Evolutionary conservation across 2,329 filamentous ascomycete genomes (phyloP), one percentile per base, ranked within the genome.

Genomic region (Microdochium paspali): DNA sequence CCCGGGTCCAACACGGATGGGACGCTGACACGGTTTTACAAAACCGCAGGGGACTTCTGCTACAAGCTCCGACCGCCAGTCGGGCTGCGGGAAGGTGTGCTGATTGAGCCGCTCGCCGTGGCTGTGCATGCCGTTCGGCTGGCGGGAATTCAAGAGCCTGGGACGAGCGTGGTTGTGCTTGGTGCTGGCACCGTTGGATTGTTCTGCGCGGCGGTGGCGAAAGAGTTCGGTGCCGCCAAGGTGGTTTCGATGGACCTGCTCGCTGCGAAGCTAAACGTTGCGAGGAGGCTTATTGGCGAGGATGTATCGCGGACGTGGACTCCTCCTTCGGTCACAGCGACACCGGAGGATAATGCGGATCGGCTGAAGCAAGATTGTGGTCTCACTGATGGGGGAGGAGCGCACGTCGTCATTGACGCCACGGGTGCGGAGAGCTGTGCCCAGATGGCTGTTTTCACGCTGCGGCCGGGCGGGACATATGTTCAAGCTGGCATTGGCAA

Each of bases 201-300:
- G 42, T 74, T 96, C 39, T 95, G 89, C 70, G 87, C 85, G 39
- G 88, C 90, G 3, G 90, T 95, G 2, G 88, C 90, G 10, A 80
- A 77, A 56, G 84, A 87, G 0, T 94, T 87, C 57, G 91, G 91
- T 15, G 91, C 91, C 1, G 77, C 76, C 49, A 91, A 83, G 63
- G 77, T 96, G 12, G 82, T 95, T 15, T 80, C 79, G 4, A 89
- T 95, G 43, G 91, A 97, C 70, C 91, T 97, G 59, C 82, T 94
- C 53, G 77, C 83, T 57, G 71, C 77, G 55, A 82, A 91, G 65
- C 73, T 96, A 50, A 79, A 87, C 48, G 93, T 96, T 60, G 90
- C 91, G 10, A 72, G 71, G 57, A 69, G 69, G 28, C 67, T 77
- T 24, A 81, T 84, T 6, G 74, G 77, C 58, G 77, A 79, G 50